Evolutionary conservation across 805 yeast species (phyloP).

Genomic region (Yamadazyma akitaensis): DNA sequence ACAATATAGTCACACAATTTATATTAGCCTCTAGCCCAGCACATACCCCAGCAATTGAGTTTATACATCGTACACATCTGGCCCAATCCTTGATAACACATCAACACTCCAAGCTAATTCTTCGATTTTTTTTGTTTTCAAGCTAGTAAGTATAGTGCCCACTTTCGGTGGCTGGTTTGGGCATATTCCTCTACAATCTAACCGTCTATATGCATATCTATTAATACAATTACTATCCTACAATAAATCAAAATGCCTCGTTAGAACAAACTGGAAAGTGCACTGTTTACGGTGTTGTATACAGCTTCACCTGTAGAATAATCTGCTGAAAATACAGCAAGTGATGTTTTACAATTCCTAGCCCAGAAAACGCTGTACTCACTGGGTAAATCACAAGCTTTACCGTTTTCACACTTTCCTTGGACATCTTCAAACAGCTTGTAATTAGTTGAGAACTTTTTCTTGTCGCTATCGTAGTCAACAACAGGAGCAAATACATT

Average conservation of each 20-base stretch:
- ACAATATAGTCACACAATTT: too few species aligned
- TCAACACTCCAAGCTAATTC: too few species aligned
- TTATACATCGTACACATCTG: too few species aligned
- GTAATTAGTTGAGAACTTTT: slow-evolving; percentile 18
- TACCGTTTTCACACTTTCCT: slow-evolving; percentile 38
- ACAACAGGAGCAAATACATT: slow-evolving; percentile 27
- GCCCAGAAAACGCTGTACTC: slow-evolving; percentile 32
- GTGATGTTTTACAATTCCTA: slow-evolving; percentile 40
- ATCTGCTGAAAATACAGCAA: slow-evolving; percentile 32
- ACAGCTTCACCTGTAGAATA: slow-evolving; percentile 1
- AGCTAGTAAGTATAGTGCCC: too few species aligned
- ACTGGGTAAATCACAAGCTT: slow-evolving; percentile 36
- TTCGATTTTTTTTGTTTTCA: too few species aligned
- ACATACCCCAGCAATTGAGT: too few species aligned
- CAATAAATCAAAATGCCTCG: too few species aligned
- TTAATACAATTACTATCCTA: neutral
- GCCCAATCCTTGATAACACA: too few species aligned
- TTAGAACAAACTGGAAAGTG: slow-evolving; percentile 1
- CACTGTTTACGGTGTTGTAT: neutral
- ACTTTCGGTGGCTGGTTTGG: too few species aligned
- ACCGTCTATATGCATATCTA: neutral
- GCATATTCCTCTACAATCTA: too few species aligned
- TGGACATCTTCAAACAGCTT: slow-evolving; percentile 16
- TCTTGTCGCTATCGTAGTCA: slow-evolving; percentile 37
- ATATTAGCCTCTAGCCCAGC: too few species aligned